Base-by-base conservation (phyloP, 116 monocot species). In the Dioscorea cayenensis region DNA sequence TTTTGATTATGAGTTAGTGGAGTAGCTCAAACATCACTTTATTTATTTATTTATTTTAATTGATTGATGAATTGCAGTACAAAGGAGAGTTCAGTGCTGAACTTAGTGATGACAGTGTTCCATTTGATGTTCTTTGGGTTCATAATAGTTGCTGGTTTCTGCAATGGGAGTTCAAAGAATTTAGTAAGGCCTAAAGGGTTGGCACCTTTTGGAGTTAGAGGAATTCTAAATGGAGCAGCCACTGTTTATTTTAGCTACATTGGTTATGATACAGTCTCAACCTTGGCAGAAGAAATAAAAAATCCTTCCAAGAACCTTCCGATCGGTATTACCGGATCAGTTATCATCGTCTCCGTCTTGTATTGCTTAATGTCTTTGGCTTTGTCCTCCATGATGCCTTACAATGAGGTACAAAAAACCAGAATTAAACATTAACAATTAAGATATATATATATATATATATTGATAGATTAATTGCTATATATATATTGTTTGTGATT, bases 211-310 rank as follows among this genome's bases (percentile, higher is more conserved):
- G 90, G 90, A 4, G 82, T 78, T 6, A 75, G 67, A 64, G 90
- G 90, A 2, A 61, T 90, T 59, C 73, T 90, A 1, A 80, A 90
- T 70, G 90, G 90, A 17, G 90, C 90, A 4, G 90, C 87, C 49
- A 80, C 84, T 23, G 90, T 90, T 1, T 90, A 90, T 80, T 73
- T 90, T 78, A 84, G 90, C 84, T 90, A 87, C 78, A 87, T 90
- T 27, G 90, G 90, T 70, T 90, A 90, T 58, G 90, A 90, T 36
- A 82, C 87, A 5, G 90, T 87, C 28, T 90, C 87, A 36, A 90
- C 90, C 13, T 71, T 90, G 84, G 87, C 90, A 1, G 87, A 90
- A 66, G 87, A 90, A 77, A 87, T 90, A 18, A 81, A 73, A 52
- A 69, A 80, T 69, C 90, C 90, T 11, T 55, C 90, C 3, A 80